Evolutionary conservation across 768 basidiomycete species (phyloP), one percentile per base, ranked within the genome.

Genomic region (Amanita phalloides): DNA sequence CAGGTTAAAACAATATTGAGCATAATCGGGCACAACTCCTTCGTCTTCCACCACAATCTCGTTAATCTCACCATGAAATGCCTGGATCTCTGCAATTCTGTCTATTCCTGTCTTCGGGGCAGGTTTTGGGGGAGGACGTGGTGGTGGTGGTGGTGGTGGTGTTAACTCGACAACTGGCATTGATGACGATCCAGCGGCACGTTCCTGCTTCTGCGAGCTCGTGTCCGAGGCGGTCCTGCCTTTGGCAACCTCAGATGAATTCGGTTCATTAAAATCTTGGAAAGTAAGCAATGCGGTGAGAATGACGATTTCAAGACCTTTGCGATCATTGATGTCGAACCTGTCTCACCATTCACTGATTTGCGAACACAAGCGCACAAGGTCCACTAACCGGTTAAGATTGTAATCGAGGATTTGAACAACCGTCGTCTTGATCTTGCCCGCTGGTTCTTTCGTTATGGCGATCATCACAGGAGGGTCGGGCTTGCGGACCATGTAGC

Each of bases 371-470:
- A 1, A 13, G 30, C 30, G 30, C 7, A 7, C 2, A 25, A 30
- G 13, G 41, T 35, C 23, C 36, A 57, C 68, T 44, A 54, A 83
- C 88, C 89, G 69, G 58, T 90, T 80, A 35, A 92, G 71, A 58
- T 92, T 92, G 57, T 91, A 92, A 63, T 92, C 89, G 4, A 92
- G 69, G 23, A 92, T 77, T 60, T 92, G 90, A 26, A 90, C 71
- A 2, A 81, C 73, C 0, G 76, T 64, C 10, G 83, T 80, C 60
- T 79, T 84, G 42, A 84, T 68, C 21, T 78, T 72, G 6, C 84
- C 82, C 2, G 80, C 70, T 1, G 81, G 76, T 54, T 90, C 90
- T 60, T 84, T 89, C 2, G 86, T 89, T 26, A 90, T 73, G 0
- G 87, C 88, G 10, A 92, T 83, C 8, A 90, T 76, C 1, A 92